Evolutionary conservation across 2,329 filamentous ascomycete genomes (phyloP), one percentile per base, ranked within the genome.

Genomic region (Ceratocystis variospora): DNA sequence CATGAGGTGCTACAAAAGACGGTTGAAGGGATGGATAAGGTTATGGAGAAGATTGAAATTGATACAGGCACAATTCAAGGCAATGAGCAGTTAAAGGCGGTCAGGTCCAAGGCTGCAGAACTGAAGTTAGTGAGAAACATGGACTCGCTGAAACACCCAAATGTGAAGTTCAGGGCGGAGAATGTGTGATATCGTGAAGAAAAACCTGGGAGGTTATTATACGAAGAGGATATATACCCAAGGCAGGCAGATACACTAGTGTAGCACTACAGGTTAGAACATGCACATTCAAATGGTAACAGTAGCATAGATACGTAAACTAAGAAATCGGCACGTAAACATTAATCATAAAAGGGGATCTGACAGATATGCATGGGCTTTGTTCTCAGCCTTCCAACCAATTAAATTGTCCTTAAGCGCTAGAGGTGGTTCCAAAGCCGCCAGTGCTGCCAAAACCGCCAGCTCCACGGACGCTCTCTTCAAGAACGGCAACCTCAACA

Each of bases 391-490:
- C 37, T 41, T 41, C 37, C 10, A 5, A 15, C 10, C 10, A 53
- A 53, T 8, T 2, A 48, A 48, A 19, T 53, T 41, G 37, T 15
- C 12, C 37, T 15, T 41, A 41, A 15, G 37, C 37, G 4, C 10
- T 41, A 53, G 64, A 59, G 10, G 50, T 45, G 8, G 63, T 8
- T 25, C 67, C 64, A 22, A 68, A 68, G 57, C 64, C 67, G n/a
- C 91, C 92, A 44, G 92, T 96, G 76, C 90, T 96, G 65, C 92
- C 92, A 73, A 96, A 96, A 1, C 92, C 94, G 31, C 92, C 93
- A 0, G 87, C 90, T 31, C 94, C 94, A 53, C 94, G 82, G 10
- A 95, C 90, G 73, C 90, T 97, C 78, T 91, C 90, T 73, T 93
- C 90, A 67, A 99, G 80, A 78, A 93, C 84, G 72, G 89, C 80